phyloP scores from a whole-genome alignment of 2,329 filamentous ascomycete species.

The Fusarium pininemorale region DNA sequence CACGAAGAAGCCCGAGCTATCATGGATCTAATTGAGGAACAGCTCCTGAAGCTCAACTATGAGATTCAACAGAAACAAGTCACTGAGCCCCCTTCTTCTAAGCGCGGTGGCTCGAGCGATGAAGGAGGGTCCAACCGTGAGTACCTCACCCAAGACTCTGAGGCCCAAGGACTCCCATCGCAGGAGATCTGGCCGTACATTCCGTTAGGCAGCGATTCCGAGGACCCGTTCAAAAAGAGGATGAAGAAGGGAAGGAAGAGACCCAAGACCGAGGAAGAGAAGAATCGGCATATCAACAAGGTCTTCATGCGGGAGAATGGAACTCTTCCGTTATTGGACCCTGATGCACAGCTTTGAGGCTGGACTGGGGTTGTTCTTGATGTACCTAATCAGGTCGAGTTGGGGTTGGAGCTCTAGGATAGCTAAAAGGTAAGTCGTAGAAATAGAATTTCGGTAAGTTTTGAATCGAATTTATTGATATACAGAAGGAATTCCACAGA shows the following conservation, averaged over 20 bases:
- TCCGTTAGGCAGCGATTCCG: neutral
- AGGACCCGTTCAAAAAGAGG: neutral
- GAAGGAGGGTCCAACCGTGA: neutral
- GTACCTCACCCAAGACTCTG: neutral
- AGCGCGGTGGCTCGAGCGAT: neutral
- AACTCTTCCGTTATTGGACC: neutral
- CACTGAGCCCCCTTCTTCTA: neutral
- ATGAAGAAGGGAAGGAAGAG: neutral
- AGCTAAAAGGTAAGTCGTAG: neutral
- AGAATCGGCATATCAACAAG: conserved; percentile 14
- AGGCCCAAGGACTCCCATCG: accelerated
- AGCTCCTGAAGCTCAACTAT: neutral
- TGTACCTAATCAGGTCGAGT: neutral
- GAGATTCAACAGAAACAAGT: neutral
- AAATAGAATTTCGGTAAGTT: neutral
- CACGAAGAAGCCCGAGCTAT: neutral
- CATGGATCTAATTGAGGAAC: neutral
- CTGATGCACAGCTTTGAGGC: neutral
- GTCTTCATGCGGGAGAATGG: neutral
- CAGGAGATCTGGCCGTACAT: neutral
- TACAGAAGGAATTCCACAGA: no score
- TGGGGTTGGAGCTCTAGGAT: no score
- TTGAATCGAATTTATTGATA: neutral
- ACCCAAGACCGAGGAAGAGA: neutral
- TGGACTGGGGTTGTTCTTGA: neutral